phyloP scores from a whole-genome alignment of 768 basidiomycete genomes.

The Crucibulum laeve region DNA sequence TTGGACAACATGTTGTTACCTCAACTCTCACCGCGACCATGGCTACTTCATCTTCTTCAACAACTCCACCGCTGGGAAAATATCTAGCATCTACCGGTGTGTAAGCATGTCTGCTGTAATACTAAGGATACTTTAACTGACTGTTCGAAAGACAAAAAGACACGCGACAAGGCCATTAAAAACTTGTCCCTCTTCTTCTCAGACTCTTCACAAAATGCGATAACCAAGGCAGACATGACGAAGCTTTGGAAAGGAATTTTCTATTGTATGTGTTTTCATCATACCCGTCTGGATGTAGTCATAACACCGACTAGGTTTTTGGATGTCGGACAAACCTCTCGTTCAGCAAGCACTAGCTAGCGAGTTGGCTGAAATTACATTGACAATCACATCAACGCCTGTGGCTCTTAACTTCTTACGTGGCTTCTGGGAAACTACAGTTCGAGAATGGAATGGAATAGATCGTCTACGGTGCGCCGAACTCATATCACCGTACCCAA shows the following conservation, averaged over 20 bases:
- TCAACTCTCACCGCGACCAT: conserved; percentile 14
- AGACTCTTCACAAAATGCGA: conserved; percentile 48
- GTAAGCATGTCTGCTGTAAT: conserved; percentile 14
- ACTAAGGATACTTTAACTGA: conserved; percentile 2
- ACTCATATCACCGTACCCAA: neutral
- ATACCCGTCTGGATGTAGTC: neutral
- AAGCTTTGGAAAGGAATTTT: conserved; percentile 98
- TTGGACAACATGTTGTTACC: neutral
- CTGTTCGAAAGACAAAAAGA: conserved; percentile 71
- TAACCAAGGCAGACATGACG: conserved; percentile 75
- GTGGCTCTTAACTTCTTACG: conserved; percentile 72
- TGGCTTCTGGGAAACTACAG: conserved; percentile 89
- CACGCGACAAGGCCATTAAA: conserved; percentile 87
- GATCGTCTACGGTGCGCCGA: conserved; percentile 76
- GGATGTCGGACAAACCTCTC: conserved; percentile 99
- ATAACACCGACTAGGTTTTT: conserved; percentile 64
- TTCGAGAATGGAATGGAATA: conserved; percentile 91
- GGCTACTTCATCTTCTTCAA: conserved; percentile 28
- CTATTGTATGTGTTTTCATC: conserved; percentile 61
- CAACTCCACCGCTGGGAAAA: conserved; percentile 74
- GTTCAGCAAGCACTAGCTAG: conserved; percentile 90
- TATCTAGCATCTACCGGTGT: conserved; percentile 89
- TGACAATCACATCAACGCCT: conserved; percentile 55
- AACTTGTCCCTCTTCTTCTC: conserved; percentile 78
- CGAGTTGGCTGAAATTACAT: conserved; percentile 77